Evolutionary conservation across 1,284 basidiomycete species (phyloP).

Genomic region (Trichosporon sp.): DNA sequence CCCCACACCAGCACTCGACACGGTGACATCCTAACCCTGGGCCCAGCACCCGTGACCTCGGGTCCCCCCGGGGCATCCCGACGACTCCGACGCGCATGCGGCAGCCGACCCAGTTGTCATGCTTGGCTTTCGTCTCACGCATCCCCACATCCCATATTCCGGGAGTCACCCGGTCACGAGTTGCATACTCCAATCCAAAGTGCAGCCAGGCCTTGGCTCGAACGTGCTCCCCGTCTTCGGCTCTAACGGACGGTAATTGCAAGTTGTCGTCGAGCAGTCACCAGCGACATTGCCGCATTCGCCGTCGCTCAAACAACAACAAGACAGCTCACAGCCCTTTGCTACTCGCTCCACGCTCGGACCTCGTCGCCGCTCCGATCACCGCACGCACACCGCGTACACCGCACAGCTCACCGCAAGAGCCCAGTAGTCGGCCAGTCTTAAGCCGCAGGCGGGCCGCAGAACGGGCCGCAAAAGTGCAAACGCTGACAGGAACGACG

Average conservation of each 20-base stretch:
- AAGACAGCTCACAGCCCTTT: no score
- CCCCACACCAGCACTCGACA: neutral
- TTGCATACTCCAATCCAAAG: no score
- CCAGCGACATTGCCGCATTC: no score
- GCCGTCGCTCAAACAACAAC: no score
- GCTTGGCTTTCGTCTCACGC: neutral
- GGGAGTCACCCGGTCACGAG: neutral
- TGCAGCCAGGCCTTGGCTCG: no score
- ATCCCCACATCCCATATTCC: neutral
- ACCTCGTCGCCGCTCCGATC: no score
- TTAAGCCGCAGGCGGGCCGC: neutral
- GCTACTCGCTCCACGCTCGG: no score
- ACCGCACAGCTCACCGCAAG: neutral
- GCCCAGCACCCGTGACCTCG: neutral
- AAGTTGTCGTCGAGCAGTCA: no score
- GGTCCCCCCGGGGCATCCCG: constrained; percentile 3
- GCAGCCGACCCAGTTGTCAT: neutral
- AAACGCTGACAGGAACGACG: neutral
- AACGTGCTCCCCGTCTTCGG: no score
- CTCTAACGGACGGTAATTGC: no score
- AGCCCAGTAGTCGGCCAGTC: neutral
- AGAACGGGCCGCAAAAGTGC: neutral
- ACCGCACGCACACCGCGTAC: no score
- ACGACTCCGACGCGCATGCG: no score
- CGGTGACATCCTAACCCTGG: neutral